Conservation (phyloP, 2,329 filamentous ascomycete genomes). For the Aspergillus japonicus region DNA sequence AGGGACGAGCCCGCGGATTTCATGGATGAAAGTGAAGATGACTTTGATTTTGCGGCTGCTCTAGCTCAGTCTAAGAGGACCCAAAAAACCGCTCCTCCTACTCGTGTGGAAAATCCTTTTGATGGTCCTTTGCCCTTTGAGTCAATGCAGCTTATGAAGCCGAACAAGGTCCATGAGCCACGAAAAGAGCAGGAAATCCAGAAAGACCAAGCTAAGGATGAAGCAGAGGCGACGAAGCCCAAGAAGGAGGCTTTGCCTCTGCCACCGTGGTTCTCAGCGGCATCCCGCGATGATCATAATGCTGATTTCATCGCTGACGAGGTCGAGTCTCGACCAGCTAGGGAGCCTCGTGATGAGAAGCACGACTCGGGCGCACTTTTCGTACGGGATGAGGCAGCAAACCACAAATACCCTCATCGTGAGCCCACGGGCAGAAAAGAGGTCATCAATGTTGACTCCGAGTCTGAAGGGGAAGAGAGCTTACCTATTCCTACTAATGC, state of each 20-base stretch:
- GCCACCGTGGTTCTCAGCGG: slow-evolving; percentile 49
- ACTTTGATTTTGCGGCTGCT: slow-evolving; percentile 75
- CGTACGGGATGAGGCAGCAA: slow-evolving; percentile 32
- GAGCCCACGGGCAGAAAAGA: slow-evolving; percentile 27
- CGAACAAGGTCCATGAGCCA: slow-evolving; percentile 42
- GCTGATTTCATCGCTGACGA: slow-evolving; percentile 34
- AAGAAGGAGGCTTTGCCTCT: slow-evolving; percentile 35
- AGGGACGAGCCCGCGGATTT: slow-evolving; percentile 33
- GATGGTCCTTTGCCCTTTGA: slow-evolving; percentile 88
- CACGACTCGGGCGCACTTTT: slow-evolving; percentile 27
- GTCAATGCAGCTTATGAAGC: slow-evolving; percentile 68
- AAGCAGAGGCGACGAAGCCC: slow-evolving; percentile 47
- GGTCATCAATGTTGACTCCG: slow-evolving; percentile 33
- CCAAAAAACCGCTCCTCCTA: slow-evolving; percentile 43
- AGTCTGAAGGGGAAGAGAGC: slow-evolving; percentile 12
- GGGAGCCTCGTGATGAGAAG: slow-evolving; percentile 22
- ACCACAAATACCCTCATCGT: slow-evolving; percentile 44
- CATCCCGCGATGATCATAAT: slow-evolving; percentile 23
- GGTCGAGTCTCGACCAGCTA: slow-evolving; percentile 22
- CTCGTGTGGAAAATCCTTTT: slow-evolving; percentile 56
- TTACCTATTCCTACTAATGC: neutral
- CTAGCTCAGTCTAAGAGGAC: slow-evolving; percentile 68
- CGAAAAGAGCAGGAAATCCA: slow-evolving; percentile 53
- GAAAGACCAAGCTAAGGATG: slow-evolving; percentile 62
- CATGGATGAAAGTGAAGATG: slow-evolving; percentile 62